A percentile compares a stretch with the other conserved stretches of the same genome.
phyloP scores from a whole-genome alignment of 257 asterid species.

The Nicotiana otophora region DNA sequence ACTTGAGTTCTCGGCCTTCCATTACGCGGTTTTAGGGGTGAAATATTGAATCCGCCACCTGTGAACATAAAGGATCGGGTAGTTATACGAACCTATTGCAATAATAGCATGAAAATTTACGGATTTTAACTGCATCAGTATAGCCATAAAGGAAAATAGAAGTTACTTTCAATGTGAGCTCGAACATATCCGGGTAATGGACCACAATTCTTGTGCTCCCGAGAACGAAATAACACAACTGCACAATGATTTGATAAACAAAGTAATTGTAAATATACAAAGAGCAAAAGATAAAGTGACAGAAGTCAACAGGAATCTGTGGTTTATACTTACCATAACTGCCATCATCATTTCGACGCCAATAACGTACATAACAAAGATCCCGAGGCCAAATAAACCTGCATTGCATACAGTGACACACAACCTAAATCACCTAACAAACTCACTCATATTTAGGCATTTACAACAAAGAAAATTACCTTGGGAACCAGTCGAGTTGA shows the following conservation, averaged over 20 bases:
- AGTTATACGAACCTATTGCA: neutral
- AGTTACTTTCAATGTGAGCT: constrained; percentile 85
- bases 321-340: constrained; percentile 65
- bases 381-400: constrained; percentile 98
- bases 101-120: neutral
- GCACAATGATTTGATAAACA: constrained; percentile 31
- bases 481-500: constrained; percentile 90
- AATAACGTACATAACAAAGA: constrained; percentile 92
- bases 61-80: constrained; percentile 16
- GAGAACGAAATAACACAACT: constrained; percentile 92
- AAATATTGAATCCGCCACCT: constrained; percentile 97
- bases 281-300: neutral
- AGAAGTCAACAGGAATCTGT: neutral
- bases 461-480: constrained; percentile 25
- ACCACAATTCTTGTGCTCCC: constrained; percentile 90
- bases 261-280: constrained; percentile 4
- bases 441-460: neutral
- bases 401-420: neutral
- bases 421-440: too few species aligned
- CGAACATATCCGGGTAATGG: constrained; percentile 92
- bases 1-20: constrained; percentile 95
- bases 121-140: neutral
- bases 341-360: constrained; percentile 99
- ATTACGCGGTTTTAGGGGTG: constrained; percentile 71
- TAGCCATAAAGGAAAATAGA: neutral